phyloP scores from a whole-genome alignment of 192 early-diverging fungal genomes.

The Thamnidium elegans region DNA sequence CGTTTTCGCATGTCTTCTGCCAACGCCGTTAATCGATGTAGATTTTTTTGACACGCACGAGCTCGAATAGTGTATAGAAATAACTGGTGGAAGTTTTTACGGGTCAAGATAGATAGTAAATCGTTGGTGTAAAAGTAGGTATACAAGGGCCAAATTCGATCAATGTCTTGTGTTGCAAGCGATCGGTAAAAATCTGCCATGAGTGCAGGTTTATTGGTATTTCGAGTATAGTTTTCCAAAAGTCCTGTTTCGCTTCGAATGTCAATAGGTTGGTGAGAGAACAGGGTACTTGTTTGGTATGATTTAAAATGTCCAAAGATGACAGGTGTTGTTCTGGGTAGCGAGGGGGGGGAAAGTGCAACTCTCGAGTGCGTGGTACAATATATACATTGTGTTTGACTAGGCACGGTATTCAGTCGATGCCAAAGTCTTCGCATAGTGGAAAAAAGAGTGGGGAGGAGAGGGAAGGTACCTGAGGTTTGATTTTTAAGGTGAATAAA shows the following conservation, averaged over 20 bases:
- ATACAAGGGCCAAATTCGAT: conserved; percentile 36
- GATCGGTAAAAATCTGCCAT: conserved; percentile 26
- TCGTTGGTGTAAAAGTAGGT: conserved; percentile 17
- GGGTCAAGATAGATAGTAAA: conserved; percentile 13
- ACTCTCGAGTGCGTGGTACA: not conserved
- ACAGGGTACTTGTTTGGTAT: conserved; percentile 1
- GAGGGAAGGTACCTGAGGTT: too few species aligned
- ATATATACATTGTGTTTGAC: conserved; percentile 15
- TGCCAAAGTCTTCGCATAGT: conserved; percentile 17
- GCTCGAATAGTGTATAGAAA: conserved; percentile 21
- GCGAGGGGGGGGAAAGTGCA: not conserved
- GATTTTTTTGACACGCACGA: conserved; percentile 25
- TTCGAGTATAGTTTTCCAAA: not conserved
- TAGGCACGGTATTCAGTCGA: conserved; percentile 8
- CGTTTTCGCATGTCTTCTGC: conserved; percentile 31
- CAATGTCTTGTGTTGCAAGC: conserved; percentile 33
- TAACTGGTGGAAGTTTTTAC: conserved; percentile 23
- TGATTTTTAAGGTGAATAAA: too few species aligned
- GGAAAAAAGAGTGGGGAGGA: too few species aligned
- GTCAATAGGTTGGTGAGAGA: not conserved
- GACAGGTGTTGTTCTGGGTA: not conserved
- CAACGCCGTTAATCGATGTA: conserved; percentile 28
- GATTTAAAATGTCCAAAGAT: not conserved
- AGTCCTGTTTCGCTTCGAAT: not conserved
- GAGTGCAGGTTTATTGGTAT: not conserved